A percentile compares a stretch with the other conserved stretches of the same genome.
Evolutionary conservation across 805 yeast genomes (phyloP).

Genomic region (Saturnispora mendoncae): DNA sequence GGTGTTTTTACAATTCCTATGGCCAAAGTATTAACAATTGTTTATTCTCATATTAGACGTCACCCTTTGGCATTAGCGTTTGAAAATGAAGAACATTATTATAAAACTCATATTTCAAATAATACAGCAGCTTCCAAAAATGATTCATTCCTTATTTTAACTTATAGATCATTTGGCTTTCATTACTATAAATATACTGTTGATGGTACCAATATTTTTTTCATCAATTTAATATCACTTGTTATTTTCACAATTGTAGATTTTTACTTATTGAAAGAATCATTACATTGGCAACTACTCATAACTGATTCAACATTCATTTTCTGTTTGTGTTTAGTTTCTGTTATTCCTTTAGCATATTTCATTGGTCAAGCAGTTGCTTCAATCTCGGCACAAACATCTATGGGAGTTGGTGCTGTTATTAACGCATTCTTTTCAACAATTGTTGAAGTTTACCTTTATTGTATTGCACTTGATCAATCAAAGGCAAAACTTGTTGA

Average conservation of each 20-base stretch:
- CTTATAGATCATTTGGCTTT: conserved; percentile 84
- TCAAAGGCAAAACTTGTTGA: conserved; percentile 85
- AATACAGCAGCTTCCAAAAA: conserved; percentile 30
- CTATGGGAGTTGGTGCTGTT: conserved; percentile 98
- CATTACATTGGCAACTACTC: conserved; percentile 30
- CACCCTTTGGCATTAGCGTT: conserved; percentile 88
- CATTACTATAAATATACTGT: conserved; percentile 95
- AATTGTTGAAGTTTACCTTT: conserved; percentile 83
- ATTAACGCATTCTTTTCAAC: conserved; percentile 97
- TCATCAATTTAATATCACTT: conserved; percentile 71
- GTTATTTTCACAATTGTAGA: conserved; percentile 80
- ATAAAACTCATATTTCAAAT: conserved; percentile 25
- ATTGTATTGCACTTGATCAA: conserved; percentile 83
- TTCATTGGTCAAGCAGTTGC: conserved; percentile 99
- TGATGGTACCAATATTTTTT: conserved; percentile 90
- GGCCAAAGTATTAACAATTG: conserved; percentile 65
- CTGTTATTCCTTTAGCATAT: conserved; percentile 90
- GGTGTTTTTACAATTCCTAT: conserved; percentile 86
- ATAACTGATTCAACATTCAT: conserved; percentile 56
- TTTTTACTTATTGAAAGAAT: conserved; percentile 52
- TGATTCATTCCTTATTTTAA: conserved; percentile 67
- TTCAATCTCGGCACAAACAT: conserved; percentile 94
- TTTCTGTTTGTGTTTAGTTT: conserved; percentile 67
- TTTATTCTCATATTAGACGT: conserved; percentile 71
- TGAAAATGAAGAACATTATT: conserved; percentile 47